Evolutionary conservation across 2,329 filamentous ascomycete species (phyloP).

Genomic region (Tolypocladium endophyticum): DNA sequence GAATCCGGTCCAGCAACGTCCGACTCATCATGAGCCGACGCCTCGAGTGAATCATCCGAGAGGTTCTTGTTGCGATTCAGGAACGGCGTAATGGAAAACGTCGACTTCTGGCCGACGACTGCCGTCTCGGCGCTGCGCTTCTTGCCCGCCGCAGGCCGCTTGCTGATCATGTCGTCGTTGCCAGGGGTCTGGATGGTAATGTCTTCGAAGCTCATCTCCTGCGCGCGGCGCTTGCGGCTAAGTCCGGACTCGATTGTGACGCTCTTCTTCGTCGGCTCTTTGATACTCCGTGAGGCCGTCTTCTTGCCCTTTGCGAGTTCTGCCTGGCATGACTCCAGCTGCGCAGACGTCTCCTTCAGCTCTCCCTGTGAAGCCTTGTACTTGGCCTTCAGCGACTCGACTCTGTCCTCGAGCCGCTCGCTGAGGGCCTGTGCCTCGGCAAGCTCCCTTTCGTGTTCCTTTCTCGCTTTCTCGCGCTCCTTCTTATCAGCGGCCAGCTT

Average conservation of each 20-base stretch:
- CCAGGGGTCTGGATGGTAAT: slow-evolving; percentile 36
- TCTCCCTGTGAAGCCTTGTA: slow-evolving; percentile 60
- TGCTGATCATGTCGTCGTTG: slow-evolving; percentile 27
- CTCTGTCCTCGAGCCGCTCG: slow-evolving; percentile 57
- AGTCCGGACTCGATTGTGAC: slow-evolving; percentile 16
- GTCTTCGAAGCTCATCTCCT: slow-evolving; percentile 34
- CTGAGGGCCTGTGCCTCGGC: slow-evolving; percentile 52
- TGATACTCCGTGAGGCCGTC: slow-evolving; percentile 6
- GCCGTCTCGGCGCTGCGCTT: slow-evolving; percentile 44
- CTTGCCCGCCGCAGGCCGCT: slow-evolving; percentile 35
- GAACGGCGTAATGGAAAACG: slow-evolving; percentile 90
- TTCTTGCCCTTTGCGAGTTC: slow-evolving; percentile 27
- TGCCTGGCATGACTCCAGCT: slow-evolving; percentile 26
- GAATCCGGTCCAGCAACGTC: background rate
- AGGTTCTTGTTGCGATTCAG: slow-evolving; percentile 62
- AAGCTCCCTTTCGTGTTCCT: slow-evolving; percentile 40
- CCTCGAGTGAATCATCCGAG: slow-evolving; percentile 22
- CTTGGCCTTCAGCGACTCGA: slow-evolving; percentile 60
- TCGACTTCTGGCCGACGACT: slow-evolving; percentile 70
- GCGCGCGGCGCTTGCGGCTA: slow-evolving; percentile 33
- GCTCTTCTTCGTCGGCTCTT: slow-evolving; percentile 12
- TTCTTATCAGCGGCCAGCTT: slow-evolving; percentile 29
- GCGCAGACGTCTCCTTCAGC: slow-evolving; percentile 50
- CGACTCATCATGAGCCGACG: slow-evolving; percentile 9
- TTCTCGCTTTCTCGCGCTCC: slow-evolving; percentile 34